A percentile compares a stretch with the other conserved stretches of the same genome.
phyloP scores from a whole-genome alignment of 495 filamentous ascomycete species.

The Neurospora tetraspora region DNA sequence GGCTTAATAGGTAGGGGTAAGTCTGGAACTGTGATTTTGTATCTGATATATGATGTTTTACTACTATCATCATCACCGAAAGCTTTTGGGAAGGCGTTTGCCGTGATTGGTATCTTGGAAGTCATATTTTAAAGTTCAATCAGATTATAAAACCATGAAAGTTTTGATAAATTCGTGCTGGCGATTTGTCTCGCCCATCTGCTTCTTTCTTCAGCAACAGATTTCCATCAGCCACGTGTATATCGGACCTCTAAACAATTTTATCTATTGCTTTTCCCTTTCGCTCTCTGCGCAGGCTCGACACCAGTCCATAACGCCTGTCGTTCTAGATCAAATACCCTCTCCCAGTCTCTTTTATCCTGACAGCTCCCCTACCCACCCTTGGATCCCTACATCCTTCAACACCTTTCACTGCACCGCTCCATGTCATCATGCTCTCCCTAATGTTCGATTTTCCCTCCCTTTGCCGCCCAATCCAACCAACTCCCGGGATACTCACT shows the following conservation, averaged over 20 bases:
- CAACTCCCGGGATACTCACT: constrained; percentile 85
- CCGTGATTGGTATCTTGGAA: not conserved
- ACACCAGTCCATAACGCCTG: no score
- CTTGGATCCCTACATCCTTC: no score
- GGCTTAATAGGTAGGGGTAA: not conserved
- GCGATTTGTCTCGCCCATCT: not conserved
- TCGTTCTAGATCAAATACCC: no score
- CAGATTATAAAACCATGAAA: not conserved
- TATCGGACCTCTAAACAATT: no score
- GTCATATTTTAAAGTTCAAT: not conserved
- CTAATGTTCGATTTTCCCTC: constrained; percentile 28
- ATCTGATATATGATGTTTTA: not conserved
- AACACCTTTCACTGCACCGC: no score
- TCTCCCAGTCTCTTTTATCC: no score
- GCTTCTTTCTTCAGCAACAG: no score
- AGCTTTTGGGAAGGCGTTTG: not conserved
- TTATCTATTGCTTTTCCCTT: no score
- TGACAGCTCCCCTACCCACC: not conserved
- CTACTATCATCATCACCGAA: not conserved
- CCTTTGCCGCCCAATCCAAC: constrained; percentile 72
- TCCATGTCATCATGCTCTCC: no score
- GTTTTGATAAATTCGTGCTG: not conserved
- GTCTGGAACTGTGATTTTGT: not conserved
- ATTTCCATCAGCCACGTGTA: no score
- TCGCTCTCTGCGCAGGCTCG: no score